phyloP scores from a whole-genome alignment of 108 stramenopile species.

The Conticribra guillardii region DNA sequence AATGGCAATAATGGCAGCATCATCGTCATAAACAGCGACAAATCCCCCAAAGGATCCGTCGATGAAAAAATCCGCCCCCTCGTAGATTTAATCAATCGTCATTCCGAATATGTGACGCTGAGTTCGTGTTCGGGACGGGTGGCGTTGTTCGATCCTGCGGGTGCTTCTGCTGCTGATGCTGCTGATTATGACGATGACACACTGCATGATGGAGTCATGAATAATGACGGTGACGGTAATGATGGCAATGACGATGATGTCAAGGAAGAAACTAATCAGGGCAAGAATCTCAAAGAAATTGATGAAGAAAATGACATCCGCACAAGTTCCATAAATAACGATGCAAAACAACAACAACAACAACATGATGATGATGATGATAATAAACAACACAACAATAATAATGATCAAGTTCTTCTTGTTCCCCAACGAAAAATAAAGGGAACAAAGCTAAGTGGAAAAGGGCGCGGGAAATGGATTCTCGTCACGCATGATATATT shows the following conservation, averaged over 20 bases:
- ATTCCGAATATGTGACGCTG: slow-evolving; percentile 75
- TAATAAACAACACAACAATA: neutral
- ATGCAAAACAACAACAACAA: neutral
- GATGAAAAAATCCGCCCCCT: slow-evolving; percentile 76
- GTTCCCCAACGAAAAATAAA: neutral
- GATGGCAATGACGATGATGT: too few species aligned
- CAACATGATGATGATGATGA: neutral
- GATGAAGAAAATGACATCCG: too few species aligned
- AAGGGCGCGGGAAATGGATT: slow-evolving; percentile 79
- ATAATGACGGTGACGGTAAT: slow-evolving; percentile 3
- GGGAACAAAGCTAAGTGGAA: slow-evolving; percentile 55
- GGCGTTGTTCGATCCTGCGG: slow-evolving; percentile 79
- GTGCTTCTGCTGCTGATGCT: too few species aligned
- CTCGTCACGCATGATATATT: slow-evolving; percentile 67
- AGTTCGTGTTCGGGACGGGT: slow-evolving; percentile 88
- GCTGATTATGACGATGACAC: slow-evolving; percentile 4
- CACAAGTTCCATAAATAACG: too few species aligned
- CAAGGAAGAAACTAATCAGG: too few species aligned
- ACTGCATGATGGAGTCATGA: neutral
- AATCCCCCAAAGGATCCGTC: slow-evolving; percentile 84
- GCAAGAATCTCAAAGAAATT: too few species aligned
- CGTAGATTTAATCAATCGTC: slow-evolving; percentile 77
- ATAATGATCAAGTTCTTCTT: neutral
- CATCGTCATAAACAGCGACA: slow-evolving; percentile 58
- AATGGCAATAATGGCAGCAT: neutral